Base-by-base conservation (phyloP, 805 yeast species). In the Suhomyces emberorum region DNA sequence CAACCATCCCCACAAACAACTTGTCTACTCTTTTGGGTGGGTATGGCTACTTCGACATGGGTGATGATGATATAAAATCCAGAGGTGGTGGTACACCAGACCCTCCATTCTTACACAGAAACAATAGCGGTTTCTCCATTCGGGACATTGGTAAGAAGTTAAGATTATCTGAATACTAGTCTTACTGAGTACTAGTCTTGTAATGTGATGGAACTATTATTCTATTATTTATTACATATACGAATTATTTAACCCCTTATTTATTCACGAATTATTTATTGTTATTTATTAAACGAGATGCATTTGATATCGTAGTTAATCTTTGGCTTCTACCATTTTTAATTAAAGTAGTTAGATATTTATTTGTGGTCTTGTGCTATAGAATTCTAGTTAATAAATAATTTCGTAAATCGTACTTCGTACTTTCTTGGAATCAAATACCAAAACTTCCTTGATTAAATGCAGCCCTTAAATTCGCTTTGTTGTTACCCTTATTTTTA, bases 401-500 rank as follows among this genome's bases (percentile, higher is more conserved):
- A 33, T 59, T n/a, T n/a, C n/a, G n/a, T n/a, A n/a, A n/a, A n/a
- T n/a, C n/a, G n/a, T n/a, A n/a, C n/a, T n/a, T n/a, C n/a, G n/a
- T n/a, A n/a, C n/a, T n/a, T n/a, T n/a, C n/a, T n/a, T n/a, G n/a
- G n/a, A n/a, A n/a, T 9, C 9, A 82, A 24, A 83, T 81, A 30
- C 91, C 91, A 61, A 82, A 83, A 37, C 72, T 72, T 20, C 83
- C 84, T 38, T 75, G 77, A 49, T 76, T 74, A 32, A 83, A 69
- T 2, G 86, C 85, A 34, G 77, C 72, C 47, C 88, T 70, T 30
- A 83, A 65, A 35, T 72, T 68, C 28, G 76, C 81, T 48, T 80
- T 77, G 47, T 76, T 76, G 23, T 65, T 57, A 16, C 54, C 61
- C 34, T 61, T 55, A 49, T 66, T 76, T 51, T 70, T 69, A 20